Percentiles rank a stretch among this genome's conserved stretches.
phyloP scores from a whole-genome alignment of 2,329 filamentous ascomycete species.

The Penicillium sp. region DNA sequence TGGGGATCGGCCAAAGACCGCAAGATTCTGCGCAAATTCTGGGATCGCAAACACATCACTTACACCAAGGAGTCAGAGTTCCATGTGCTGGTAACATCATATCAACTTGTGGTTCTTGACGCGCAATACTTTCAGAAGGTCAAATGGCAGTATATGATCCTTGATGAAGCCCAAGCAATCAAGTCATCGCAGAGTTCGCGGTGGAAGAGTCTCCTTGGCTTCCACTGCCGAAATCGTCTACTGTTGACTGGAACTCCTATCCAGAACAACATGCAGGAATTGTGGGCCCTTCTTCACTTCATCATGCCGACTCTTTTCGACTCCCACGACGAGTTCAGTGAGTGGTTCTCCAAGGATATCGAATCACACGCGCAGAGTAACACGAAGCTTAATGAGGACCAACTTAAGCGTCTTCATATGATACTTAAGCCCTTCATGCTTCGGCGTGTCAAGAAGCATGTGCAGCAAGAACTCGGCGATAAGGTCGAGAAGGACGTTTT shows the following conservation, averaged over 20 bases:
- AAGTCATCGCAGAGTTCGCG: constrained; percentile 95
- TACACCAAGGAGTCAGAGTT: constrained; percentile 93
- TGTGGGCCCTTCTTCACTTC: constrained; percentile 97
- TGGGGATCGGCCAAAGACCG: constrained; percentile 95
- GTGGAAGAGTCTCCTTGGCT: constrained; percentile 93
- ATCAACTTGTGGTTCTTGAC: constrained; percentile 95
- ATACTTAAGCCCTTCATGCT: constrained; percentile 99
- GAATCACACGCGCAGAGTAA: constrained; percentile 98
- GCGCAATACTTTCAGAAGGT: constrained; percentile 99
- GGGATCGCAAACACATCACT: constrained; percentile 96
- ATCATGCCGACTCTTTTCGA: constrained; percentile 99
- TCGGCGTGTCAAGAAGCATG: constrained; percentile 98
- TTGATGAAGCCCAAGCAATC: constrained; percentile 98
- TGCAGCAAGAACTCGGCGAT: constrained; percentile 97
- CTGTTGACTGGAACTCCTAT: constrained; percentile 96
- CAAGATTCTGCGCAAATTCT: constrained; percentile 97
- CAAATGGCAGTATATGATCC: constrained; percentile 99
- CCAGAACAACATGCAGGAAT: constrained; percentile 99
- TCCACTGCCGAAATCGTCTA: constrained; percentile 93
- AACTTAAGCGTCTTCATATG: constrained; percentile 96
- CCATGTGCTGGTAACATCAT: constrained; percentile 95
- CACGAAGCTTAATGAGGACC: constrained; percentile 98
- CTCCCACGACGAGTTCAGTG: constrained; percentile 58
- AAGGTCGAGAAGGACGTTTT: constrained; percentile 97
- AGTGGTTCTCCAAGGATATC: constrained; percentile 67